Conservation (phyloP, 1,284 basidiomycete genomes). For the Boletus smithii region DNA sequence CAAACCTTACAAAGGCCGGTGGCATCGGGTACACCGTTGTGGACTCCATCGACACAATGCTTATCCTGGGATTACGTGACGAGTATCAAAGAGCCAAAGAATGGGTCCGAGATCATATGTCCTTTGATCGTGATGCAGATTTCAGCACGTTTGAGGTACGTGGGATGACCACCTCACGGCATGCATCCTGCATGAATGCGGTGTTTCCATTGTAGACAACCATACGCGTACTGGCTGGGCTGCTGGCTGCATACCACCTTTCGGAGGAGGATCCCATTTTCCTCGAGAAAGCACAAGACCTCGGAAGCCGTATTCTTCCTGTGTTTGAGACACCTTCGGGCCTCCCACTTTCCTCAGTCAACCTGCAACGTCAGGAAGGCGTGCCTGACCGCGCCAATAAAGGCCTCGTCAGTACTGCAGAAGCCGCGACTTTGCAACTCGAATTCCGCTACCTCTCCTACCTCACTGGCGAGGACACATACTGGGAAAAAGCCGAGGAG, state of each 20-base stretch:
- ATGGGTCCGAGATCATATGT: conserved; percentile 73
- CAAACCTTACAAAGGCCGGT: conserved; percentile 69
- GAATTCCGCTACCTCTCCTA: conserved; percentile 89
- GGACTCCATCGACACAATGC: conserved; percentile 84
- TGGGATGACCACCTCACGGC: conserved; percentile 4
- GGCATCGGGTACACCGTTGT: conserved; percentile 85
- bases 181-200: conserved; percentile 1
- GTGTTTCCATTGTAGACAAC: conserved; percentile 52
- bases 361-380: conserved; percentile 66
- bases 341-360: conserved; percentile 77
- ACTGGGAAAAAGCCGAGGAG: conserved; percentile 81
- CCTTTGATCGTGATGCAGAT: conserved; percentile 76
- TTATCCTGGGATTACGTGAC: conserved; percentile 77
- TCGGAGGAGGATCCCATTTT: conserved; percentile 63
- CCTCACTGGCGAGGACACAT: conserved; percentile 72
- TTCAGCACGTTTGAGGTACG: conserved; percentile 92
- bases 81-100: conserved; percentile 77
- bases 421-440: conserved; percentile 81
- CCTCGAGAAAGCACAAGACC: conserved; percentile 73
- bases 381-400: conserved; percentile 64
- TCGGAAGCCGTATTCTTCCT: conserved; percentile 83
- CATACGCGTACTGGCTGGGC: conserved; percentile 77
- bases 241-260: conserved; percentile 82
- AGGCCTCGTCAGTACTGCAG: conserved; percentile 77
- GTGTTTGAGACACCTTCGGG: conserved; percentile 82